Conservation (phyloP, 1,139 yeast genomes). For the Blastobotrys persicus region DNA sequence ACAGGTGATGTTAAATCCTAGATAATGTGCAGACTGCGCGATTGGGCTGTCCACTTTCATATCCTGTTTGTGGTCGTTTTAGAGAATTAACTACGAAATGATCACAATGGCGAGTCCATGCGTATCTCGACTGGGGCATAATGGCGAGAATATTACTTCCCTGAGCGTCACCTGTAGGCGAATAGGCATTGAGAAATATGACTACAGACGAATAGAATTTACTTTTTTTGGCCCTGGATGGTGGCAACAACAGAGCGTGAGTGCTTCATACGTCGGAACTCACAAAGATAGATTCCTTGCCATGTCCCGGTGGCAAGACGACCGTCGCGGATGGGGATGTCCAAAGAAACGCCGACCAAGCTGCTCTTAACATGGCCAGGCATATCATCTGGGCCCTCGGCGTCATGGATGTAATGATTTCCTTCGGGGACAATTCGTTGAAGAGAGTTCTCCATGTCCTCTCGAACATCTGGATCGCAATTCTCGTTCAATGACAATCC, state of each 20-base stretch:
- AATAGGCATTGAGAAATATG: not conserved
- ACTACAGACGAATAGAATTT: not conserved
- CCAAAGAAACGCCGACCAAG: slow-evolving; percentile 61
- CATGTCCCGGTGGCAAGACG: slow-evolving; percentile 71
- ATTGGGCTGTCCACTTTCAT: too few relatives aligned
- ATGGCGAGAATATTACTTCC: too few relatives aligned
- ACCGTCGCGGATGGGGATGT: slow-evolving; percentile 70
- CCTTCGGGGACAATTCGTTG: slow-evolving; percentile 72
- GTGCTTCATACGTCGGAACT: slow-evolving; percentile 64
- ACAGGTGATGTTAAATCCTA: too few relatives aligned
- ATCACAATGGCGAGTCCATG: too few relatives aligned
- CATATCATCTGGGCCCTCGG: slow-evolving; percentile 80
- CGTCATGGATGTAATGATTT: slow-evolving; percentile 57
- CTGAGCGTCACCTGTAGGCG: too few relatives aligned
- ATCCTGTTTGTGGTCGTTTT: too few relatives aligned
- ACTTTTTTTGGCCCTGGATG: slow-evolving; percentile 53
- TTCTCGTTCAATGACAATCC: slow-evolving; percentile 75
- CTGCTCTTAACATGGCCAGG: slow-evolving; percentile 74
- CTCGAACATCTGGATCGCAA: slow-evolving; percentile 74
- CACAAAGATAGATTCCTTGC: slow-evolving; percentile 80
- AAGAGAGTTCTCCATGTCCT: slow-evolving; percentile 62
- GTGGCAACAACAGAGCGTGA: slow-evolving; percentile 69
- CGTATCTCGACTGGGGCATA: too few relatives aligned
- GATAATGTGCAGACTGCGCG: too few relatives aligned
- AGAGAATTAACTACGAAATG: too few relatives aligned